These are phyloP conservation scores for Sequoiadendron giganteum DNA, from an alignment of 75 land plant genomes.

Conservation along the genomic window DNA sequence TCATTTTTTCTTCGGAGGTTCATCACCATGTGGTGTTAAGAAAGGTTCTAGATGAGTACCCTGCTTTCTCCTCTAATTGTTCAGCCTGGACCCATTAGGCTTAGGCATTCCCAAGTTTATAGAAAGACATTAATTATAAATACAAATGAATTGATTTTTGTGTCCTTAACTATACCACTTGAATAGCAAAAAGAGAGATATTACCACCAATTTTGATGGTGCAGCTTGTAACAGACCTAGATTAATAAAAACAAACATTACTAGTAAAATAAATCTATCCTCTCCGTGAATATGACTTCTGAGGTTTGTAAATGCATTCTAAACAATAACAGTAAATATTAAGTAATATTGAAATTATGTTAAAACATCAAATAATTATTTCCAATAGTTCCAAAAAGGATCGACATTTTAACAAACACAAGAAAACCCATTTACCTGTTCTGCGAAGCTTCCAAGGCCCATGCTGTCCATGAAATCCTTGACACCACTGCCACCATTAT, in stretches of 20 bases:
- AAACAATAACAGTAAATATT: neutral
- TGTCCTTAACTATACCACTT: no score
- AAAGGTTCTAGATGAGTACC: no score
- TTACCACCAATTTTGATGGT: neutral
- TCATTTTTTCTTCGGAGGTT: no score
- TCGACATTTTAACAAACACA: neutral
- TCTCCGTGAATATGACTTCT: neutral
- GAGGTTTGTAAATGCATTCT: neutral
- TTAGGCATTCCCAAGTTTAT: no score
- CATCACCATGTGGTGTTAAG: no score
- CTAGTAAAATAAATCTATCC: neutral
- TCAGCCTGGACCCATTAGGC: no score
- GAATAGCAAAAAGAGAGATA: neutral
- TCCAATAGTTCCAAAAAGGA: neutral
- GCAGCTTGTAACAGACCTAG: neutral
- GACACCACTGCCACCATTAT: slow-evolving; percentile 62
- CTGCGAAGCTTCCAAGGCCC: slow-evolving; percentile 84
- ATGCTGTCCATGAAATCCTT: slow-evolving; percentile 93
- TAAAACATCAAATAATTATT: neutral
- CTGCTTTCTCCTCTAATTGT: no score
- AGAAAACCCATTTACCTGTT: slow-evolving; percentile 49
- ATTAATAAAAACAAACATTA: neutral
- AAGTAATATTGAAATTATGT: neutral
- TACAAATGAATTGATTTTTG: no score
- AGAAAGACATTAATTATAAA: no score